Evolutionary conservation across 495 filamentous ascomycete species (phyloP).

Genomic region (Baudoinia panamericana): DNA sequence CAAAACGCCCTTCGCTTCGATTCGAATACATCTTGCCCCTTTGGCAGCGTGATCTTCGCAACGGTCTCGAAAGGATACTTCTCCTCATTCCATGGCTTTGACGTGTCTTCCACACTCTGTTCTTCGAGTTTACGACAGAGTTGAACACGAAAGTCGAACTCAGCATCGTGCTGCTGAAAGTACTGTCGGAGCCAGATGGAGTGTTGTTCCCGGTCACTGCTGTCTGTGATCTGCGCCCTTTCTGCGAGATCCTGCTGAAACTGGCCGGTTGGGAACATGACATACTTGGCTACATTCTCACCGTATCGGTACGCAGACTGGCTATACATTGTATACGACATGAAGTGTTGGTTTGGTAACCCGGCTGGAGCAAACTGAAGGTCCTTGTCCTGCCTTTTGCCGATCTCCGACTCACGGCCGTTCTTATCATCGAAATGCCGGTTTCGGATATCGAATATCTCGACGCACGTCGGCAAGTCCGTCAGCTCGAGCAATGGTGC

Average conservation of each 20-base stretch:
- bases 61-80: constrained; percentile 38
- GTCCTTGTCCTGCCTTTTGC: constrained; percentile 29
- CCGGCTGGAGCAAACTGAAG: constrained; percentile 32
- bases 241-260: constrained; percentile 32
- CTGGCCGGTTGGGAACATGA: constrained; percentile 30
- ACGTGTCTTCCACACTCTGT: constrained; percentile 36
- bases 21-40: constrained; percentile 33
- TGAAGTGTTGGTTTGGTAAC: constrained; percentile 33
- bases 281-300: constrained; percentile 36
- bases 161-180: constrained; percentile 31
- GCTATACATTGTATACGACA: constrained; percentile 33
- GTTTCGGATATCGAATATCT: constrained; percentile 33
- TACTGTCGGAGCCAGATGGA: constrained; percentile 31
- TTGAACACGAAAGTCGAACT: constrained; percentile 35
- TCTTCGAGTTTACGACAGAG: constrained; percentile 34
- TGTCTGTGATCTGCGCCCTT: constrained; percentile 30
- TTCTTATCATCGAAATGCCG: constrained; percentile 28
- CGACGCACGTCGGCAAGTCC: constrained; percentile 32
- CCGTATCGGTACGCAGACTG: constrained; percentile 37
- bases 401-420: constrained; percentile 31
- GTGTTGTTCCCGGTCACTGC: constrained; percentile 30
- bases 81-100: constrained; percentile 34
- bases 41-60: constrained; percentile 30
- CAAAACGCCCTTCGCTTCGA: constrained; percentile 32
- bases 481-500: constrained; percentile 35